Conservation (phyloP, 139 green algal species). For the Desmodesmus armatus region DNA sequence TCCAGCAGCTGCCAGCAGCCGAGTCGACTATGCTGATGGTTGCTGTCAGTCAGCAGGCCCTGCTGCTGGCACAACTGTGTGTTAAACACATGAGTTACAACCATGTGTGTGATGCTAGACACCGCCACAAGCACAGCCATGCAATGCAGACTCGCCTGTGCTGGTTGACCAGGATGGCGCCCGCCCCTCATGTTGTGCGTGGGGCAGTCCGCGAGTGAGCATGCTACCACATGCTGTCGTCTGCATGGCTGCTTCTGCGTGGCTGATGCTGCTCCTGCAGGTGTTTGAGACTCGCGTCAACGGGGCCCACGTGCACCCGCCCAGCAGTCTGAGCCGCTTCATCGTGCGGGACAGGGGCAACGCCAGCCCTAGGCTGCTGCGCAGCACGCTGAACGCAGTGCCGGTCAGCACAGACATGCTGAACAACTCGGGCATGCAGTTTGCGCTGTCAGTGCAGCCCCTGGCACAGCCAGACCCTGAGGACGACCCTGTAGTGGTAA, state of each 20-base stretch:
- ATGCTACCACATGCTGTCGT: slow-evolving; percentile 74
- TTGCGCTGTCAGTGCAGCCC: slow-evolving; percentile 87
- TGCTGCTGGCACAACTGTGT: background rate
- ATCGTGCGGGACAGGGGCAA: slow-evolving; percentile 79
- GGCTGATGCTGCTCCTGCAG: slow-evolving; percentile 41
- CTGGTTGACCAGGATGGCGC: no score
- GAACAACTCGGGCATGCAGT: slow-evolving; percentile 79
- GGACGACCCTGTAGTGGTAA: slow-evolving; percentile 82
- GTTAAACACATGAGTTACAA: no score
- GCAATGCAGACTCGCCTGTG: no score
- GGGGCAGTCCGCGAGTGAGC: background rate
- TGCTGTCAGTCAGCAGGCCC: no score
- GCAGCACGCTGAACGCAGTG: slow-evolving; percentile 85
- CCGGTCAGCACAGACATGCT: slow-evolving; percentile 83
- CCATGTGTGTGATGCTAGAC: no score
- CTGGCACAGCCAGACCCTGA: slow-evolving; percentile 80
- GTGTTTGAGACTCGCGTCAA: slow-evolving; percentile 79
- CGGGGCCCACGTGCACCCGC: slow-evolving; percentile 55
- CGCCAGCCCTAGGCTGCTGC: slow-evolving; percentile 83
- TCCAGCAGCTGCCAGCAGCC: no score
- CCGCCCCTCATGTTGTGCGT: no score
- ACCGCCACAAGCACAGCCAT: no score
- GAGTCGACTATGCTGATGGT: no score
- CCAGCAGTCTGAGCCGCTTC: slow-evolving; percentile 54
- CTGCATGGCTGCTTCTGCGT: slow-evolving; percentile 78